phyloP scores from a whole-genome alignment of 2,329 filamentous ascomycete species.

The Cladophialophora carrionii region DNA sequence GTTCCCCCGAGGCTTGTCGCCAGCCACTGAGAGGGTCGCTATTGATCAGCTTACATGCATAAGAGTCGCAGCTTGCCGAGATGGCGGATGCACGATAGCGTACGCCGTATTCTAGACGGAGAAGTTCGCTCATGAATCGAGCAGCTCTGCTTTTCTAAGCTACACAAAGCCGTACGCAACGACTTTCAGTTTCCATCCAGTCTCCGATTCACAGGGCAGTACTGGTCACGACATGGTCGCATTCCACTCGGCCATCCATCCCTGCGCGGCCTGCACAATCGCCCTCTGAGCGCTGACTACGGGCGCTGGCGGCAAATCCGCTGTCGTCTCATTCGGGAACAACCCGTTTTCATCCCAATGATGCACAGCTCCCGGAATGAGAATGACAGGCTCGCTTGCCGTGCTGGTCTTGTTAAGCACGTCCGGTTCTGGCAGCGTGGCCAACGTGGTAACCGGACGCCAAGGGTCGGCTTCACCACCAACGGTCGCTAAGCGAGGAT shows the following conservation, averaged over 20 bases:
- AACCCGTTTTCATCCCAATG: constrained; percentile 61
- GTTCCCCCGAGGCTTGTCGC: background rate
- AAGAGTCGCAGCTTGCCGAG: background rate
- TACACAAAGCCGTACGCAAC: background rate
- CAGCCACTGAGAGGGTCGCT: background rate
- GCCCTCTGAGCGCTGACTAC: constrained; percentile 59
- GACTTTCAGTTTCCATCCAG: background rate
- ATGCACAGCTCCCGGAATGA: constrained; percentile 75
- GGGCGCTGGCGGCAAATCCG: constrained; percentile 60
- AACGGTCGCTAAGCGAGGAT: constrained; percentile 74
- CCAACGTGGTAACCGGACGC: constrained; percentile 73
- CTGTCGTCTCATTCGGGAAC: constrained; percentile 63
- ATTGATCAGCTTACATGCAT: background rate
- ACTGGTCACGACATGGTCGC: background rate
- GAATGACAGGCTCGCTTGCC: constrained; percentile 67
- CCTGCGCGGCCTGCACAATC: constrained; percentile 64
- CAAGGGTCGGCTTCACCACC: constrained; percentile 81
- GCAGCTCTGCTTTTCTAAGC: background rate
- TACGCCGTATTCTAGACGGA: background rate
- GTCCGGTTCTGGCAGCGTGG: constrained; percentile 58
- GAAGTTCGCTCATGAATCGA: background rate
- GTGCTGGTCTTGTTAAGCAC: constrained; percentile 58
- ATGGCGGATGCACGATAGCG: background rate
- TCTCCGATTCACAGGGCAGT: background rate
- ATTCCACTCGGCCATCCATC: constrained; percentile 68